phyloP scores from a whole-genome alignment of 257 asterid species.

The Gentiana straminea region DNA sequence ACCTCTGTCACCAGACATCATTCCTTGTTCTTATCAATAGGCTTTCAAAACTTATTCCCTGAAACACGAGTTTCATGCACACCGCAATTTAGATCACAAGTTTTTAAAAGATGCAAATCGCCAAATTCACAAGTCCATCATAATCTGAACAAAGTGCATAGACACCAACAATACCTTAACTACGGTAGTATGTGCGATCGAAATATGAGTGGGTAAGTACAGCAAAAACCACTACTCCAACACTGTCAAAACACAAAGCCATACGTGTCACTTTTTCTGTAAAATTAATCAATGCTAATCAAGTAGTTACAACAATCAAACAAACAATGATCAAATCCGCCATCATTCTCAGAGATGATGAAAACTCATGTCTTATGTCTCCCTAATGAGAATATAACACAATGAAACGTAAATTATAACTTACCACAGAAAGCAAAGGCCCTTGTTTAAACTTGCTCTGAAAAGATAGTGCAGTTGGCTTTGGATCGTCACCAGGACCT shows the following conservation, averaged over 20 bases:
- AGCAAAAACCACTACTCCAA: conserved; percentile 97
- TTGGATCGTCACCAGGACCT: conserved; percentile 92
- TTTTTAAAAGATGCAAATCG: no score
- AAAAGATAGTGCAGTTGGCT: conserved; percentile 78
- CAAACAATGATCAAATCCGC: no score
- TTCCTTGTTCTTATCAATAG: no score
- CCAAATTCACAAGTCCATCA: no score
- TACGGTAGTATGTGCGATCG: conserved; percentile 45
- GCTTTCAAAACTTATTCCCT: no score
- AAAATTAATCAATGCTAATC: neutral
- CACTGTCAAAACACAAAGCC: conserved; percentile 40
- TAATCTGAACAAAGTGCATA: neutral
- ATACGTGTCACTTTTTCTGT: neutral
- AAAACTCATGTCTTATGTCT: no score
- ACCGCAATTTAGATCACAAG: no score
- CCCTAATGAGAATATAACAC: no score
- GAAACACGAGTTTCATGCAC: no score
- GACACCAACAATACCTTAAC: neutral
- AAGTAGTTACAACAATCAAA: no score
- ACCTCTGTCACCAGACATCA: no score
- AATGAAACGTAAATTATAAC: conserved; percentile 10
- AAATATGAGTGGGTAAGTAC: conserved; percentile 89
- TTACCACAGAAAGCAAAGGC: conserved; percentile 95
- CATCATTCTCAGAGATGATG: no score
- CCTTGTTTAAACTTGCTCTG: conserved; percentile 86